Base-by-base conservation (phyloP, 2,329 filamentous ascomycete genomes). In the Scedosporium boydii region DNA sequence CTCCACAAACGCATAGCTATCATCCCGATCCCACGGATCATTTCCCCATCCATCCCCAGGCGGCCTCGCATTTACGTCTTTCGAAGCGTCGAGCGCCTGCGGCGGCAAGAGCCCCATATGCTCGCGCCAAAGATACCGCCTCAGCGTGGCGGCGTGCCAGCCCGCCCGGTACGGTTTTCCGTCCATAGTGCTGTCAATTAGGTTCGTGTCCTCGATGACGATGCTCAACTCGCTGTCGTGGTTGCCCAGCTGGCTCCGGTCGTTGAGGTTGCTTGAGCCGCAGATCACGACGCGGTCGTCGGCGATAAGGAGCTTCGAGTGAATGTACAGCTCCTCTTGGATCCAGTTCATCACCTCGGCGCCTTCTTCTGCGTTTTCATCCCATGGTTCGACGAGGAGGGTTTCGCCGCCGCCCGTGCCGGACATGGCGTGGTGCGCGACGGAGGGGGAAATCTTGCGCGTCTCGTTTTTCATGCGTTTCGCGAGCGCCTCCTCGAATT, bases 311-410 rank as follows among this genome's bases (percentile, higher is more conserved):
- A 97, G 81, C 77, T 98, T 99, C 29, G 87, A 89, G 73, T 99
- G 95, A 58, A 98, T 88, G 72, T 99, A 99, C 1, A 98, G 83
- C 74, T 99, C 93, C 72, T 99, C 95, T 71, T 96, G 93, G 64
- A 98, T 88, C 79, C 95, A 96, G 71, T 96, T 91, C 61, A 88
- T 83, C 63, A 92, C 88, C 73, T 98, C 95, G 67, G 93, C 84
- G 0, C 85, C 77, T 3, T 88, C 77, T 0, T 80, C 78, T 38
- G 34, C 34, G 16, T 90, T 88, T 18, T 92, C 88, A 16, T 93
- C 88, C 90, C 91, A 97, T 0, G 77, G 69, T 73, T 96, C 90
- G 9, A 90, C 86, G 3, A 69, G 85, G 75, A 80, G 81, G 77
- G 72, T 83, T 73, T 72, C 86, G 5, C 73, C 69, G 12, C 64